phyloP scores from a whole-genome alignment of 148 eudicot species.

The Suaeda aralocaspica region DNA sequence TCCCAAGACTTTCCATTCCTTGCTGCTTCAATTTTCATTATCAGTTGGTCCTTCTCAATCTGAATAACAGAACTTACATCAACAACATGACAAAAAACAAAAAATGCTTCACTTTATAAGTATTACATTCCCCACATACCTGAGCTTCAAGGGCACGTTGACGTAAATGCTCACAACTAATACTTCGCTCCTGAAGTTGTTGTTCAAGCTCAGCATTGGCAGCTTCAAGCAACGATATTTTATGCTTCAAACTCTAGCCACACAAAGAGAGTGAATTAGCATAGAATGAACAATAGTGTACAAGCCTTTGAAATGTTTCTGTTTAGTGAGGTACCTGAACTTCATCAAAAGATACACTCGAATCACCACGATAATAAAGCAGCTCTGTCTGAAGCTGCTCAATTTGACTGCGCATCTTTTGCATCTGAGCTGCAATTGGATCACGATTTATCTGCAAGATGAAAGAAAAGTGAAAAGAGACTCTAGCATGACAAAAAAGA shows the following conservation, averaged over 20 bases:
- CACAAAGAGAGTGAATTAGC: neutral
- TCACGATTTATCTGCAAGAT: conserved; percentile 80
- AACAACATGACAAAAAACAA: neutral
- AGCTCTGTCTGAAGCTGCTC: conserved; percentile 92
- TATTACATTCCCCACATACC: conserved; percentile 34
- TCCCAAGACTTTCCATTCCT: conserved; percentile 77
- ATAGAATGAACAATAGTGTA: neutral
- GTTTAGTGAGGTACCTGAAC: conserved; percentile 51
- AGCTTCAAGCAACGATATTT: conserved; percentile 82
- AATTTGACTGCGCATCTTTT: conserved; percentile 86
- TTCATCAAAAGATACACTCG: conserved; percentile 71
- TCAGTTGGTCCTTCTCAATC: conserved; percentile 79
- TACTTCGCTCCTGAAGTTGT: conserved; percentile 64
- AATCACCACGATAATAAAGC: conserved; percentile 73
- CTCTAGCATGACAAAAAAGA: neutral
- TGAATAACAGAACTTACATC: conserved; percentile 25
- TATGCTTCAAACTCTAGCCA: conserved; percentile 72
- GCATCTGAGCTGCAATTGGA: conserved; percentile 85
- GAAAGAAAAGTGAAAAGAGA: conserved; percentile 13
- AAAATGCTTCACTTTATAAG: neutral
- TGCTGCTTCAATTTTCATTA: conserved; percentile 70
- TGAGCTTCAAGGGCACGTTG: conserved; percentile 91
- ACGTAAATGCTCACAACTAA: conserved; percentile 61
- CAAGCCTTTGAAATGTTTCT: neutral
- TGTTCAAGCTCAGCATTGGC: conserved; percentile 74